Evolutionary conservation across 176 grass and related monocot species (phyloP).

Genomic region (Aegilops tauschii): DNA sequence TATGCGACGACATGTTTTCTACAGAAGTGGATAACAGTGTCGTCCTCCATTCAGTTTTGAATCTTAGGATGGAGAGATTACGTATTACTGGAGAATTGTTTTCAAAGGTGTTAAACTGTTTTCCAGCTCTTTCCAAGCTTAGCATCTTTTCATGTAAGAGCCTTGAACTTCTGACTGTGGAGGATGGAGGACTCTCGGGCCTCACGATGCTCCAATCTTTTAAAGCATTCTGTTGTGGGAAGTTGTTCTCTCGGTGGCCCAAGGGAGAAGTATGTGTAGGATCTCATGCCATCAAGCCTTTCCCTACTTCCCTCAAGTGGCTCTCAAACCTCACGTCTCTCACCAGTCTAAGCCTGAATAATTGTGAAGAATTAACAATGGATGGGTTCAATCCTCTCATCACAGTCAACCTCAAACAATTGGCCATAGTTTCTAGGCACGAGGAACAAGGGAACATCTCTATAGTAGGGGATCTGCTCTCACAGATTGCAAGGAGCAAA

Average conservation of each 20-base stretch:
- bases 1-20: not conserved
- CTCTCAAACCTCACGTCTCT: not conserved
- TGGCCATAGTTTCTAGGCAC: too few species aligned
- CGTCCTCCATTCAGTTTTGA: not conserved
- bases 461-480: not conserved
- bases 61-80: not conserved
- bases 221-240: rapidly evolving
- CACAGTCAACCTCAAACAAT: not conserved
- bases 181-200: not conserved
- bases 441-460: too few species aligned
- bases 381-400: not conserved
- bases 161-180: not conserved
- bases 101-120: not conserved
- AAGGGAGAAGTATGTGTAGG: not conserved
- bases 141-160: rapidly evolving
- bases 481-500: not conserved
- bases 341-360: rapidly evolving
- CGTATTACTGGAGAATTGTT: too few species aligned
- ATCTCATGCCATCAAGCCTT: not conserved
- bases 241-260: not conserved
- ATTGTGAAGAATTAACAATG: not conserved
- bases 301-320: not conserved
- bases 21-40: not conserved
- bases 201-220: not conserved
- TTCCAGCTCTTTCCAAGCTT: not conserved